A percentile compares a stretch with the other conserved stretches of the same genome.
phyloP scores from a whole-genome alignment of 225 moss, liverwort and hornwort species.

The Marchantia polymorpha region DNA sequence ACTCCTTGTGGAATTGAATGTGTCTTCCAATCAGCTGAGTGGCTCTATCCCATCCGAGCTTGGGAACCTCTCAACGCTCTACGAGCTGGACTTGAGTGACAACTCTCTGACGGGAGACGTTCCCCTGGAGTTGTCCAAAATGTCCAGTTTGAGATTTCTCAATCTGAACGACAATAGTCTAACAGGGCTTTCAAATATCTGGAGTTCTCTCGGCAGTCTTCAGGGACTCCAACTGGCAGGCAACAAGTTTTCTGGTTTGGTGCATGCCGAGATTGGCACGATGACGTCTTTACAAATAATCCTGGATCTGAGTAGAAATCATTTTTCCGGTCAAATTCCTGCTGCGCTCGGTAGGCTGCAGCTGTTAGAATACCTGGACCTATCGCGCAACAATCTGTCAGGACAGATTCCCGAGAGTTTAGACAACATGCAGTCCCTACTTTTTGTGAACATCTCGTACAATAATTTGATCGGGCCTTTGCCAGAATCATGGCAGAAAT shows the following conservation, averaged over 20 bases:
- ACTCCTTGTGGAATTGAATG: background rate
- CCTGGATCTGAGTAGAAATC: constrained; percentile 25
- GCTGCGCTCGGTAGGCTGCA: constrained; percentile 9
- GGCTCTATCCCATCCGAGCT: too few species aligned
- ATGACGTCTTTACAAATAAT: constrained; percentile 1
- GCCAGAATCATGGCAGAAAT: background rate
- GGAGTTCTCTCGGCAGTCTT: constrained; percentile 11
- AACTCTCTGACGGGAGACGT: too few species aligned
- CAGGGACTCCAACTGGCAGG: constrained; percentile 12
- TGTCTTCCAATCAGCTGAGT: too few species aligned
- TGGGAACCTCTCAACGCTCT: too few species aligned
- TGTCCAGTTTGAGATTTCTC: background rate
- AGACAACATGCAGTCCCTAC: constrained; percentile 18
- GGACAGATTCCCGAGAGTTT: constrained; percentile 51
- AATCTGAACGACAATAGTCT: constrained; percentile 21
- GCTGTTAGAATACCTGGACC: constrained; percentile 12
- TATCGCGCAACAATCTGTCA: constrained; percentile 25
- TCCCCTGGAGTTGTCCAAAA: too few species aligned
- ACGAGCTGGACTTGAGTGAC: too few species aligned
- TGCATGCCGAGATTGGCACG: constrained; percentile 17
- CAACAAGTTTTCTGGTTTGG: constrained; percentile 8
- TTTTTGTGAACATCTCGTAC: constrained; percentile 21
- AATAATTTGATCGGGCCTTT: constrained; percentile 22
- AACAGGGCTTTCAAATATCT: constrained; percentile 13
- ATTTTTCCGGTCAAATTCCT: constrained; percentile 13